Conservation (phyloP, 2,329 filamentous ascomycete species). For the Sclerotinia nivalis region DNA sequence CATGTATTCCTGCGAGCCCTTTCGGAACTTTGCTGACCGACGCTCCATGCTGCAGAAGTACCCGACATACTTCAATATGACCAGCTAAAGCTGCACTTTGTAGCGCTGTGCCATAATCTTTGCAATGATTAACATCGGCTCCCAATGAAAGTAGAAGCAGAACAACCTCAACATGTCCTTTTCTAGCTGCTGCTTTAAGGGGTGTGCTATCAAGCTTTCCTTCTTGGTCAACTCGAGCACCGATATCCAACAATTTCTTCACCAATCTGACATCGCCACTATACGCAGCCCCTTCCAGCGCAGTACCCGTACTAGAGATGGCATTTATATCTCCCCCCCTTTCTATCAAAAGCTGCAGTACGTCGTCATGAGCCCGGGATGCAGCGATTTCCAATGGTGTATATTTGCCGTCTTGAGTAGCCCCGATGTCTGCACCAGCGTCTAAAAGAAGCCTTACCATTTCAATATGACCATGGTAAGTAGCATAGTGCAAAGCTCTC, state of each 20-base stretch:
- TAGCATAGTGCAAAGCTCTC: conserved; percentile 24
- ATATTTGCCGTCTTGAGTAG: conserved; percentile 11
- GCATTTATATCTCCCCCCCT: conserved; percentile 36
- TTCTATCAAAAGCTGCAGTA: conserved; percentile 40
- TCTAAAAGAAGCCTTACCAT: conserved; percentile 27
- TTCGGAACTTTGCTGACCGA: not conserved
- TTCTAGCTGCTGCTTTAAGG: not conserved
- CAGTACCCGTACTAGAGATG: not conserved
- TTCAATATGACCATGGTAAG: conserved; percentile 22
- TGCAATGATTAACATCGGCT: not conserved
- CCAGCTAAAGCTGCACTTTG: conserved; percentile 12
- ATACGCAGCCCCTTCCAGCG: conserved; percentile 15
- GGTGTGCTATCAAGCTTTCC: not conserved
- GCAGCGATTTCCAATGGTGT: conserved; percentile 25
- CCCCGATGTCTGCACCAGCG: conserved; percentile 24
- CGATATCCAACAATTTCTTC: conserved; percentile 15
- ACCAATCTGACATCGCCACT: conserved; percentile 11
- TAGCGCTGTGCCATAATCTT: not conserved
- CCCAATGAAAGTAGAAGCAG: not conserved
- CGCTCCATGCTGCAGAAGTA: not conserved
- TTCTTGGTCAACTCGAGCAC: conserved; percentile 19
- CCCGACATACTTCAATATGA: not conserved
- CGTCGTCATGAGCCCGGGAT: conserved; percentile 30
- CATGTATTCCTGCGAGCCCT: not conserved
- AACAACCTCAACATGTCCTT: not conserved